Base-by-base conservation (phyloP, 805 yeast genomes). In the Starmerella apis region DNA sequence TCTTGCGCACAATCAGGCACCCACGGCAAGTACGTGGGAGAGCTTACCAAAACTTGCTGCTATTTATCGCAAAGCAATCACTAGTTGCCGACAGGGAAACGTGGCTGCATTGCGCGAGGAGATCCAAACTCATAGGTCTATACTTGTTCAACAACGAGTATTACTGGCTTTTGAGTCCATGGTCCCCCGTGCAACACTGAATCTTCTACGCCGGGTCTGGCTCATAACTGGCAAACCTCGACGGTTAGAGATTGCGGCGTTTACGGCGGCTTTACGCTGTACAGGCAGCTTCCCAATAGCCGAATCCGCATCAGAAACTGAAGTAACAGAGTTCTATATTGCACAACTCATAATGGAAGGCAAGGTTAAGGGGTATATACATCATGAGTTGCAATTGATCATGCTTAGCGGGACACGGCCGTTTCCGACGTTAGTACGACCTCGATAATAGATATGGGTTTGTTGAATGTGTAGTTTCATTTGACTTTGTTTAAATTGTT, bases 331-430 rank as follows among this genome's bases (percentile, higher is more conserved):
- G 43, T 48, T 55, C 28, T 46, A 53, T 42, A 33, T 55, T 11
- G 54, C 61, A 2, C 55, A 56, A 33, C 32, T 49, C 23, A 56
- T 59, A 10, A 14, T 37, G 11, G 36, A 45, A 2, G 61, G 61
- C 20, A 49, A 54, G n/a, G 52, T 58, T 14, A 53, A 57, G 36
- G 62, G 62, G 10, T 57, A 55, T 32, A 55, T 60, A 14, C 54
- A 52, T 33, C 56, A 56, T 19, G 55, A 46, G 14, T 27, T 47
- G 31, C 45, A 47, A 16, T 51, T 54, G n/a, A 23, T 59, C 6
- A 54, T 58, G 43, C 43, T 59, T 11, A 57, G 59, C 43, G 48
- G 48, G 19, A 42, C 46, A 23, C 45, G 49, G 28, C 60, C 63
- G 25, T 59, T 59, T 47, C 63, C 61, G 1, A 39, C 25, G 2